These are phyloP conservation scores for Ceratopteris richardii DNA, from an alignment of 75 land plant species.

Conservation along the genomic window DNA sequence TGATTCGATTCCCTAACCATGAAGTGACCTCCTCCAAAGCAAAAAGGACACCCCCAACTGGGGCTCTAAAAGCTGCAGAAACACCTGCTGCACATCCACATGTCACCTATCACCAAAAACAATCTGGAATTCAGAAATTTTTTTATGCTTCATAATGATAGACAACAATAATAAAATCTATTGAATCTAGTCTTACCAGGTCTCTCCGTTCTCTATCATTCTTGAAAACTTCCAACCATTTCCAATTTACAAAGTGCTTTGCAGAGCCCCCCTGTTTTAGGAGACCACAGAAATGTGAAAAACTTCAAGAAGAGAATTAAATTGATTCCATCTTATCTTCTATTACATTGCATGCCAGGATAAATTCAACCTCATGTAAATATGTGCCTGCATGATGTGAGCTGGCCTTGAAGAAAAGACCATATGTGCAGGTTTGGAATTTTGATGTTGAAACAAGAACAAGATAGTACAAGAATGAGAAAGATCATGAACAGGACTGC, in stretches of 20 bases:
- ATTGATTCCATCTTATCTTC: too few species aligned
- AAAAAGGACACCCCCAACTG: constrained; percentile 97
- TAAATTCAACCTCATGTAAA: too few species aligned
- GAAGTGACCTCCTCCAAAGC: constrained; percentile 98
- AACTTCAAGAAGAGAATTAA: too few species aligned
- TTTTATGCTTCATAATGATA: too few species aligned
- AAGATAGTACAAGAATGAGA: too few species aligned
- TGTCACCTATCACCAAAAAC: constrained; percentile 63
- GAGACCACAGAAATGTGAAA: background rate
- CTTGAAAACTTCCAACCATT: constrained; percentile 76
- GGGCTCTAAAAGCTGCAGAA: constrained; percentile 98
- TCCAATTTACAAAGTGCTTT: constrained; percentile 75
- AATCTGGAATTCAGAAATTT: background rate
- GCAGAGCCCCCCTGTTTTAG: constrained; percentile 83
- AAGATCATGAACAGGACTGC: too few species aligned
- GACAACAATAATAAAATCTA: background rate
- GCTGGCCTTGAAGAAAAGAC: too few species aligned
- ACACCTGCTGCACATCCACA: constrained; percentile 99
- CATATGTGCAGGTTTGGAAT: too few species aligned
- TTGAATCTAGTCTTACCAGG: constrained; percentile 44
- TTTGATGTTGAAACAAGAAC: too few species aligned
- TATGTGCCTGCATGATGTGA: too few species aligned
- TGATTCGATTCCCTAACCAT: constrained; percentile 42
- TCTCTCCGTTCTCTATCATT: constrained; percentile 98
- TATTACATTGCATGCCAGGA: too few species aligned